Conservation (phyloP, 768 basidiomycete species). For the Amanita phalloides region DNA sequence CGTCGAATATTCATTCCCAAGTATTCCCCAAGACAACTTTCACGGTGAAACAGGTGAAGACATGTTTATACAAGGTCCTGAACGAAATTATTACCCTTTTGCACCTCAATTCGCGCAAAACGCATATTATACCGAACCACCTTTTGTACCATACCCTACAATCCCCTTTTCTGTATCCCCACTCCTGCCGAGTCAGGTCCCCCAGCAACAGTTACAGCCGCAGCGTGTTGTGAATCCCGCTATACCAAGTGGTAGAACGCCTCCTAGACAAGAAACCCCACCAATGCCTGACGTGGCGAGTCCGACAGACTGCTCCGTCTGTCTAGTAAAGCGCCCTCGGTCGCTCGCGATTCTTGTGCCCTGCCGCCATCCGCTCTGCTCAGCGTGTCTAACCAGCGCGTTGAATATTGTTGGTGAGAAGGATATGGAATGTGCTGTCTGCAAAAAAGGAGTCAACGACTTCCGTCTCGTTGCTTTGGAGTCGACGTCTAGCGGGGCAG, state of each 20-base stretch:
- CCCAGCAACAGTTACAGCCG: not conserved
- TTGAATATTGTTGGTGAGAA: constrained; percentile 88
- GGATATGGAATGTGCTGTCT: constrained; percentile 78
- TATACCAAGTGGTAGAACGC: not conserved
- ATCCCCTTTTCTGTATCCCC: constrained; percentile 2
- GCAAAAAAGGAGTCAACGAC: constrained; percentile 56
- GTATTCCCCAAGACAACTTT: constrained; percentile 6
- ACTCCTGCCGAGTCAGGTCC: not conserved
- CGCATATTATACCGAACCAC: constrained; percentile 3
- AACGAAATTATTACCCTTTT: constrained; percentile 8
- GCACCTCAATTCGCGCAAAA: not conserved
- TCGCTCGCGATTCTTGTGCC: constrained; percentile 61
- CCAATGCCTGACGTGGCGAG: constrained; percentile 2
- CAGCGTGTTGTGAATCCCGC: not conserved
- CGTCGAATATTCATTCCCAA: constrained; percentile 32
- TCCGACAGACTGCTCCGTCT: constrained; percentile 49
- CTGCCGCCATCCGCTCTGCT: constrained; percentile 69
- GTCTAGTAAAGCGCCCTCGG: constrained; percentile 31
- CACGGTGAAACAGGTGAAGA: constrained; percentile 1
- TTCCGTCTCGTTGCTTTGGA: constrained; percentile 40
- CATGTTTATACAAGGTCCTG: constrained; percentile 9
- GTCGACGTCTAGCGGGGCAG: not conserved
- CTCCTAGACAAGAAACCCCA: constrained; percentile 1
- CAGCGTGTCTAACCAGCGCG: constrained; percentile 73
- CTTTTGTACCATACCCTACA: constrained; percentile 4